These are phyloP conservation scores for Ottelia alismoides DNA, from an alignment of 106 monocot genomes.

Conservation along the genomic window DNA sequence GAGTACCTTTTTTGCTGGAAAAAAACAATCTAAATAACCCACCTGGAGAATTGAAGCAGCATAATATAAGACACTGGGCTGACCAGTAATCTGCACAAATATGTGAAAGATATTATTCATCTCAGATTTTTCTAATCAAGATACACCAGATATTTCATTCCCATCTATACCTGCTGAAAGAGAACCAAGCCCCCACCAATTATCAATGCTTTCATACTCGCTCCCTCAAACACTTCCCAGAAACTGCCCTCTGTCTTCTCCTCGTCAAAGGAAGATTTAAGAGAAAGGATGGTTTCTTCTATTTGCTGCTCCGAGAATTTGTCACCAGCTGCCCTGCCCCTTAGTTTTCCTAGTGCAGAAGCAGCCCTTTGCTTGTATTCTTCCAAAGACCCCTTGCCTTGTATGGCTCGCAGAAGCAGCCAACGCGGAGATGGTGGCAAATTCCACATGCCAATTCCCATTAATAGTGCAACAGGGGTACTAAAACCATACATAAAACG, in stretches of 20 bases:
- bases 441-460: slow-evolving; percentile 69
- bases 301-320: slow-evolving; percentile 51
- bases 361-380: slow-evolving; percentile 51
- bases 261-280: slow-evolving; percentile 54
- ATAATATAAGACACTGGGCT: slow-evolving; percentile 96
- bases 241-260: slow-evolving; percentile 52
- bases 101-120: too few relatives aligned
- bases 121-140: too few relatives aligned
- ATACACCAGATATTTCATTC: too few relatives aligned
- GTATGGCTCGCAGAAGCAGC: slow-evolving; percentile 86
- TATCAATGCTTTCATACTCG: slow-evolving; percentile 88
- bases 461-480: slow-evolving; percentile 62
- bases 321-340: slow-evolving; percentile 46
- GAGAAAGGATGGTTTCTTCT: slow-evolving; percentile 57
- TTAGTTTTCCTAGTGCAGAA: slow-evolving; percentile 41
- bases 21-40: background rate
- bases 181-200: slow-evolving; percentile 97
- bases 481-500: slow-evolving; percentile 92
- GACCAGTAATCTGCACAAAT: slow-evolving; percentile 79
- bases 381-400: slow-evolving; percentile 55
- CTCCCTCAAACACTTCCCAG: slow-evolving; percentile 78
- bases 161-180: slow-evolving; percentile 69
- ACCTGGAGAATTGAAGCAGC: slow-evolving; percentile 98
- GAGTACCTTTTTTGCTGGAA: background rate
- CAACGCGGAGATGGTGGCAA: slow-evolving; percentile 91